Evolutionary conservation across 2,329 filamentous ascomycete genomes (phyloP).

Genomic region (Lasiodiplodia theobromae): DNA sequence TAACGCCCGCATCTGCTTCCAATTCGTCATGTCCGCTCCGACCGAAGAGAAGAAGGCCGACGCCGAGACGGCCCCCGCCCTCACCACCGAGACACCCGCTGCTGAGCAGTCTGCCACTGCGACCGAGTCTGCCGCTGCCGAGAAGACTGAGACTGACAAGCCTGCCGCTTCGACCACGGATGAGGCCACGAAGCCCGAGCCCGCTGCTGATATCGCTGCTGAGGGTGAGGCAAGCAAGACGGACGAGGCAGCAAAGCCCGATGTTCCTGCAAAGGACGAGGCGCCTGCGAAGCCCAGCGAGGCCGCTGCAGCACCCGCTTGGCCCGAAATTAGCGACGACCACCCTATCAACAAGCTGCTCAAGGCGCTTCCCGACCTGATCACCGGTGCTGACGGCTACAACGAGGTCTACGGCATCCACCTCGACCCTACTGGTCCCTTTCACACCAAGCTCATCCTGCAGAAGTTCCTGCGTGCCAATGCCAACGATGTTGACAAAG

Average conservation of each 20-base stretch:
- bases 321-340: constrained; percentile 47
- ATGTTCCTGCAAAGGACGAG: background rate
- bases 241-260: background rate
- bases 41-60: constrained; percentile 15
- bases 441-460: constrained; percentile 82
- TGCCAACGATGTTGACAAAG: constrained; percentile 73
- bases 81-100: background rate
- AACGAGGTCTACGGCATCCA: constrained; percentile 85
- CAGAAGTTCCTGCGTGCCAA: constrained; percentile 96
- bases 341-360: constrained; percentile 64
- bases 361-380: constrained; percentile 64
- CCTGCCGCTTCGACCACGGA: background rate
- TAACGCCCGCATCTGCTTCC: background rate
- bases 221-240: background rate
- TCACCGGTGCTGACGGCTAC: constrained; percentile 63
- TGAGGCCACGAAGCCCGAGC: constrained; percentile 7
- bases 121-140: background rate
- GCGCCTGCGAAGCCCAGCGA: background rate
- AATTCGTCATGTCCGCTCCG: constrained; percentile 1
- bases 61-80: constrained; percentile 6
- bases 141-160: constrained; percentile 4
- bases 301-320: constrained; percentile 31
- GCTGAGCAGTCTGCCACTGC: constrained; percentile 1
- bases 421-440: constrained; percentile 61
- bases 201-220: background rate